Conservation (phyloP, 768 basidiomycete species). For the Phylloporus sp. region DNA sequence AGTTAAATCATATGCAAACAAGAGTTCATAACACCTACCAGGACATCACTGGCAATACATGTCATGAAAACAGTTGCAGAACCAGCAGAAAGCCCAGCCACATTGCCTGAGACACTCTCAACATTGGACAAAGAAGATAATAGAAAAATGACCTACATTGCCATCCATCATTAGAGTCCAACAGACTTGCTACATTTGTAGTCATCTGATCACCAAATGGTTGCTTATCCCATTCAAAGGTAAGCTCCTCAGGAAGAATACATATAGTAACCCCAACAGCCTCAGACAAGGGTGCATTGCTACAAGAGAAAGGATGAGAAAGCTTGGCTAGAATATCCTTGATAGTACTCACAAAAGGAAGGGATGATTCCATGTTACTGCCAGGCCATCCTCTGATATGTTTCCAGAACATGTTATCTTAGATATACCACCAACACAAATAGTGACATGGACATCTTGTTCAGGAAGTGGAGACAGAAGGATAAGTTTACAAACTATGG, state of each 20-base stretch:
- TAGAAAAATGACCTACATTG: background rate
- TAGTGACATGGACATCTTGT: background rate
- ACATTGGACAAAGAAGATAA: background rate
- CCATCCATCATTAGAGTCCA: background rate
- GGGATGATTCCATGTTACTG: background rate
- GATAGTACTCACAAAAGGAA: background rate
- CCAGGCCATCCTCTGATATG: background rate
- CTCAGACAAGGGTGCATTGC: background rate
- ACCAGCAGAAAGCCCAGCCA: background rate
- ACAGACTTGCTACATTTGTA: background rate
- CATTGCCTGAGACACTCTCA: background rate
- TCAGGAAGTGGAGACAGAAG: background rate
- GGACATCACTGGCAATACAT: background rate
- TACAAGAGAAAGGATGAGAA: background rate
- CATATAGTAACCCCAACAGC: background rate
- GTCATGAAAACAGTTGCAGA: background rate
- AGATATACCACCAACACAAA: background rate
- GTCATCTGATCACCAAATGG: background rate
- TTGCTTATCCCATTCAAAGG: background rate
- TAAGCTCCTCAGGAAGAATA: background rate
- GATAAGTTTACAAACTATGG: background rate
- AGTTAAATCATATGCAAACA: background rate
- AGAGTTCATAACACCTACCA: background rate
- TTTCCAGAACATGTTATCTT: constrained; percentile 1
- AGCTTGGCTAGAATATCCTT: too few relatives aligned